Evolutionary conservation across 768 basidiomycete genomes (phyloP).

Genomic region (Daedaleopsis nitida): DNA sequence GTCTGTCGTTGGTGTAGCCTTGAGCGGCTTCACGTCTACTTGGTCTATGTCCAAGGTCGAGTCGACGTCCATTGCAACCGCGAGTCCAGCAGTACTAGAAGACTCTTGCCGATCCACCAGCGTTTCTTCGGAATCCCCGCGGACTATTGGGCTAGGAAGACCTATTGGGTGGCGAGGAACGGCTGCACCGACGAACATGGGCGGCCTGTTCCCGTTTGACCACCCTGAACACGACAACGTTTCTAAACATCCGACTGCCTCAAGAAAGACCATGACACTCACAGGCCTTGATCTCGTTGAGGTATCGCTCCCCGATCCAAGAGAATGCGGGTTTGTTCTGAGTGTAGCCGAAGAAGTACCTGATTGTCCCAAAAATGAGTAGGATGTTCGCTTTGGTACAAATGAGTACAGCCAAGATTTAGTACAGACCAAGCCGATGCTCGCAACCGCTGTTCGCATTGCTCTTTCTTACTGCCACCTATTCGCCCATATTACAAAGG

Average conservation of each 20-base stretch:
- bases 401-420: neutral
- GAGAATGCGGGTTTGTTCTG: conserved; percentile 16
- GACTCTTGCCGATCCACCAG: conserved; percentile 6
- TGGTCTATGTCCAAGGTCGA: neutral
- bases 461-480: conserved; percentile 5
- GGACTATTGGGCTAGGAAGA: neutral
- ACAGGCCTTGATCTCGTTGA: conserved; percentile 24
- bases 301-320: conserved; percentile 22
- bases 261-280: neutral
- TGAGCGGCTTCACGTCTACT: neutral
- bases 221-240: neutral
- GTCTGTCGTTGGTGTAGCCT: neutral
- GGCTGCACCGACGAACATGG: conserved; percentile 15
- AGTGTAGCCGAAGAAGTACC: conserved; percentile 21
- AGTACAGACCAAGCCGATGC: conserved; percentile 21
- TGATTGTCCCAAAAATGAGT: neutral
- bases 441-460: conserved; percentile 11
- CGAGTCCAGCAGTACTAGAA: neutral
- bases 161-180: neutral
- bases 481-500: neutral
- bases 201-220: conserved; percentile 16
- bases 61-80: conserved; percentile 1
- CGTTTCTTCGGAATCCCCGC: conserved; percentile 2
- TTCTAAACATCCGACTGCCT: neutral
- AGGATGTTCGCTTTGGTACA: no score